Percentiles rank a stretch among this genome's conserved stretches.
Evolutionary conservation across 2,329 filamentous ascomycete species (phyloP).

Genomic region (Sphaerulina vaccinii): DNA sequence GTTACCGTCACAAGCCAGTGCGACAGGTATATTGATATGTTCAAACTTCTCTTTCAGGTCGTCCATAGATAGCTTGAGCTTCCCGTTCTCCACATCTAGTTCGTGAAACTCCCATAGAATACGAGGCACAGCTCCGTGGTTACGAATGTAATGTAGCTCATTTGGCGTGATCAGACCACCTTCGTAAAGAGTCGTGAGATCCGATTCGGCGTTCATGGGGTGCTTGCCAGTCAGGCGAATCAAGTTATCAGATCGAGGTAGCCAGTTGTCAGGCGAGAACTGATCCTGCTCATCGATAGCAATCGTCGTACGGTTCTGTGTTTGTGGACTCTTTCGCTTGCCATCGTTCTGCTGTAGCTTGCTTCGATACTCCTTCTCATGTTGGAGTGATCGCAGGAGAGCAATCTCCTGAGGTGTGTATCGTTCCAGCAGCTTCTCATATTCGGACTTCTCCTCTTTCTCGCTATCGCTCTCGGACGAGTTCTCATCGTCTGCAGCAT

Average conservation of each 20-base stretch:
- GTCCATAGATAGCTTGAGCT: conserved; percentile 46
- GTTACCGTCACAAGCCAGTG: conserved; percentile 53
- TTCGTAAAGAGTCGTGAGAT: conserved; percentile 45
- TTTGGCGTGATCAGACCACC: conserved; percentile 52
- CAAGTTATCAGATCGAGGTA: conserved; percentile 49
- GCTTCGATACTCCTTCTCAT: conserved; percentile 47
- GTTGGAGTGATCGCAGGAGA: conserved; percentile 42
- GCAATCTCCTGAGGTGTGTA: conserved; percentile 47
- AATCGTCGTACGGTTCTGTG: conserved; percentile 34
- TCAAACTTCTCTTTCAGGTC: conserved; percentile 46
- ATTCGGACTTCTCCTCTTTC: conserved; percentile 25
- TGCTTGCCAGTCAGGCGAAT: conserved; percentile 55
- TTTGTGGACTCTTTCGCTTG: conserved; percentile 40
- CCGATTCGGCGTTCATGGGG: conserved; percentile 52
- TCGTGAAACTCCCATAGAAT: conserved; percentile 52
- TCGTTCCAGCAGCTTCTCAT: conserved; percentile 38
- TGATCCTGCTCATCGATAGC: conserved; percentile 52
- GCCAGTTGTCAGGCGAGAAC: conserved; percentile 55
- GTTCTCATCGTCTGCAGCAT: conserved; percentile 32
- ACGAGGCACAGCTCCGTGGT: conserved; percentile 54
- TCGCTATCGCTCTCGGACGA: conserved; percentile 17
- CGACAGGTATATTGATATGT: conserved; percentile 50
- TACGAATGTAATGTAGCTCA: conserved; percentile 53
- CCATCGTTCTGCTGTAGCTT: conserved; percentile 47
- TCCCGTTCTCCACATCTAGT: conserved; percentile 48